Conservation (phyloP, 1,139 yeast genomes). For the Blastobotrys capitulatus region DNA sequence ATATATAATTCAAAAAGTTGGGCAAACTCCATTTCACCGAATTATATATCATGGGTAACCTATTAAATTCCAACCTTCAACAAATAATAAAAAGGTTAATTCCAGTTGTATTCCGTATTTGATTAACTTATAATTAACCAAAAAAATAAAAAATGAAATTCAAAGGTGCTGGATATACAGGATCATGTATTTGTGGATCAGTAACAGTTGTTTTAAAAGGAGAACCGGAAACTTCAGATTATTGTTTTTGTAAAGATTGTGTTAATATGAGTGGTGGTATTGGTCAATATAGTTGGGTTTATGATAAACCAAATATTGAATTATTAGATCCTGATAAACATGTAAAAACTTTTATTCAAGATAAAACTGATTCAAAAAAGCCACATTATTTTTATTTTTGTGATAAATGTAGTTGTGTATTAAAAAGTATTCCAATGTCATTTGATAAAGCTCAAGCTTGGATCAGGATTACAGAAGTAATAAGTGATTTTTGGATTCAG, state of each 20-base stretch:
- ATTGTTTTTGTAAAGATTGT: slow-evolving; percentile 1
- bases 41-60: too few relatives aligned
- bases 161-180: too few relatives aligned
- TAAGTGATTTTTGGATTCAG: too few relatives aligned
- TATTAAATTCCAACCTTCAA: too few relatives aligned
- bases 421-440: slow-evolving; percentile 28
- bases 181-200: neutral
- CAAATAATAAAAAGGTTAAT: too few relatives aligned
- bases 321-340: slow-evolving; percentile 18
- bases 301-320: slow-evolving; percentile 18
- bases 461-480: too few relatives aligned
- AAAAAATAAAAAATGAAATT: too few relatives aligned
- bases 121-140: too few relatives aligned
- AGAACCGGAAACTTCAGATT: neutral
- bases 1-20: too few relatives aligned
- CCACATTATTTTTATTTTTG: slow-evolving; percentile 28
- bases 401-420: slow-evolving; percentile 26
- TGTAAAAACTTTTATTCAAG: slow-evolving; percentile 19
- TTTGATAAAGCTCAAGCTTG: too few relatives aligned
- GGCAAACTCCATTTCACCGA: too few relatives aligned
- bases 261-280: slow-evolving; percentile 29
- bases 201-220: neutral
- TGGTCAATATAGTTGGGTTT: slow-evolving; percentile 26
- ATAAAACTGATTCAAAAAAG: slow-evolving; percentile 25
- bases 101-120: too few relatives aligned